A percentile compares a stretch with the other conserved stretches of the same genome.
Evolutionary conservation across 2,329 filamentous ascomycete genomes (phyloP).

Genomic region (Pezicula neosporulosa): DNA sequence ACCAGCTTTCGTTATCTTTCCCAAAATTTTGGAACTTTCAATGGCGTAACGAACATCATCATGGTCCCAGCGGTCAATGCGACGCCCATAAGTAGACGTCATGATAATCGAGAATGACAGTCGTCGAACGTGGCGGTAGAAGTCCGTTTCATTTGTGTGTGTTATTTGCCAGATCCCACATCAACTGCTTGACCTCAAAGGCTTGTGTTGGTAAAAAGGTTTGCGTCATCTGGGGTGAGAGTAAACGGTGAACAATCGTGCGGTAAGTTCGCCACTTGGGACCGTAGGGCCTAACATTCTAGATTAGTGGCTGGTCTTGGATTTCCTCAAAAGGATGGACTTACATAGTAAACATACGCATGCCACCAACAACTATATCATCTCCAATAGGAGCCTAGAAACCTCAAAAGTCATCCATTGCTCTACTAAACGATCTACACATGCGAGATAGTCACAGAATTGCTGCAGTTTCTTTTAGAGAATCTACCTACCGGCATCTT

Average conservation of each 20-base stretch:
- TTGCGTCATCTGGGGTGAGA: constrained; percentile 31
- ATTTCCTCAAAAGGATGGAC: no score
- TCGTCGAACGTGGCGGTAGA: constrained; percentile 18
- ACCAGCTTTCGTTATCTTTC: neutral
- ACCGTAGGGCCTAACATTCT: constrained; percentile 19
- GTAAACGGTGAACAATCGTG: constrained; percentile 32
- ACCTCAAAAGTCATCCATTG: no score
- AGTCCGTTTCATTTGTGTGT: constrained; percentile 29
- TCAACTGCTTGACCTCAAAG: constrained; percentile 39
- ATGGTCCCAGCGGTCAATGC: constrained; percentile 17
- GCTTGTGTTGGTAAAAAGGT: constrained; percentile 40
- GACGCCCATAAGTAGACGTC: constrained; percentile 6
- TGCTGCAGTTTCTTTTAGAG: no score
- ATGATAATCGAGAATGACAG: constrained; percentile 1
- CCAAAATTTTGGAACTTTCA: neutral
- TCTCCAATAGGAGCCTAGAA: no score
- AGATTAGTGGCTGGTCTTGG: no score
- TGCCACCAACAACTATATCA: no score
- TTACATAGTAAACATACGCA: no score
- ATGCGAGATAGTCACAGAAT: no score
- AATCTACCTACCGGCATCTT: no score
- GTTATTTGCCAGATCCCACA: constrained; percentile 34
- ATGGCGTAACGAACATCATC: neutral
- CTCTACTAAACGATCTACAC: no score
- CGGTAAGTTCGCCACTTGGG: constrained; percentile 36